Evolutionary conservation across 345 rosid species (phyloP).

Genomic region (Gossypioides kirkii): DNA sequence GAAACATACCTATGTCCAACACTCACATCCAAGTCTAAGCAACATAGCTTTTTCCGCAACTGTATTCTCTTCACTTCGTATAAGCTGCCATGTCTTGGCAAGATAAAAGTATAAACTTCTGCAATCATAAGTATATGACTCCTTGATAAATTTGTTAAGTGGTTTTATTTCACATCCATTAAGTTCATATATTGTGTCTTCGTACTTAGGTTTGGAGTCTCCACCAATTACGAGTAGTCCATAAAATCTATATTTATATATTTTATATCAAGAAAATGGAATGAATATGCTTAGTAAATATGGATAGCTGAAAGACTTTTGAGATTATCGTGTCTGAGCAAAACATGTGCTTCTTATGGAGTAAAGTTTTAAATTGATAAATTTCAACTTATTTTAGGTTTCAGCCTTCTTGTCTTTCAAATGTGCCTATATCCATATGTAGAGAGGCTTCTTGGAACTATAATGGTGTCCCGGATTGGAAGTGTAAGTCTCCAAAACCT

Average conservation of each 20-base stretch:
- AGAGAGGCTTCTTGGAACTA: constrained; percentile 67
- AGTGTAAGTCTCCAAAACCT: constrained; percentile 45
- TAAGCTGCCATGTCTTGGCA: neutral
- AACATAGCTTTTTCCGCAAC: neutral
- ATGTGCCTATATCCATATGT: constrained; percentile 49
- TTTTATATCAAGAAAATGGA: no score
- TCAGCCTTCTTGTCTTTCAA: constrained; percentile 76
- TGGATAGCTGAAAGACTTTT: neutral
- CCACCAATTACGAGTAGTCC: no score
- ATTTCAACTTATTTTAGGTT: constrained; percentile 38
- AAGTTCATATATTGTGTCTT: neutral
- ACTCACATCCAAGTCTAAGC: no score
- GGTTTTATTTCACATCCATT: neutral
- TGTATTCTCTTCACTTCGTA: neutral
- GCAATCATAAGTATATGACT: neutral
- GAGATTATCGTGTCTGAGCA: neutral
- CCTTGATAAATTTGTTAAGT: neutral
- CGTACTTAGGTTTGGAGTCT: no score
- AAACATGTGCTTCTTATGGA: neutral
- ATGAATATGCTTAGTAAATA: neutral
- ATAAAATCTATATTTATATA: no score
- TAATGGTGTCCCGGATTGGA: constrained; percentile 43
- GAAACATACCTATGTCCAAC: no score
- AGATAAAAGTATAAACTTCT: neutral
- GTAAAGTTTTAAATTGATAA: constrained; percentile 7